Conservation (phyloP, 2,329 filamentous ascomycete species). For the Venturiaceae sp. region DNA sequence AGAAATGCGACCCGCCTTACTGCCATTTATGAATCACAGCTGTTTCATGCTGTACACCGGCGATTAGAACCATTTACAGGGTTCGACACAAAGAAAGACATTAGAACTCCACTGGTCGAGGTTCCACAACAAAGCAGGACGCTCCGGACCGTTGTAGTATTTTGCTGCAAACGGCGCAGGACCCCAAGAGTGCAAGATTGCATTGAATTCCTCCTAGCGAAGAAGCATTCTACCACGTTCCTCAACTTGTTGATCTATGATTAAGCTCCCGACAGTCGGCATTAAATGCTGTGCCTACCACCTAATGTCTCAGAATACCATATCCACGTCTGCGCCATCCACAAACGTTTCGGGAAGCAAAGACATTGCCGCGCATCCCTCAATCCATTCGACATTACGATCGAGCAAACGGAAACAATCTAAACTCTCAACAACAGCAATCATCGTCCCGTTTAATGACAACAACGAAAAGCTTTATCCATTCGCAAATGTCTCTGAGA, state of each 20-base stretch:
- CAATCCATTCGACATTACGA: neutral
- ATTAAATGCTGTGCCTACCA: neutral
- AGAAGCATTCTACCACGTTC: neutral
- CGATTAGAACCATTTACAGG: neutral
- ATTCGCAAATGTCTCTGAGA: slow-evolving; percentile 1
- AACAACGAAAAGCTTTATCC: neutral
- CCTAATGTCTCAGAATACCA: neutral
- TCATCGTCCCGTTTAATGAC: neutral
- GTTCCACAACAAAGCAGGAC: neutral
- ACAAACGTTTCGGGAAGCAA: slow-evolving; percentile 4
- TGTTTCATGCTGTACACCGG: neutral
- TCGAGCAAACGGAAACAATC: neutral
- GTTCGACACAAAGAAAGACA: neutral
- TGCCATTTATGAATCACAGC: neutral
- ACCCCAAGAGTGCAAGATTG: neutral
- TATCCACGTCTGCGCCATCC: neutral
- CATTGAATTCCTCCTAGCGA: neutral
- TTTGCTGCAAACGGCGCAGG: neutral
- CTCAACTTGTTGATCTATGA: neutral
- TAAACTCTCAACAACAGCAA: neutral
- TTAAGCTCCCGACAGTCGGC: neutral
- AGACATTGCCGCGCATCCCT: neutral
- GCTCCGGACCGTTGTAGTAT: neutral
- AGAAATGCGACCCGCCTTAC: neutral
- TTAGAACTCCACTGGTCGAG: neutral